Conservation (phyloP, 305 asterid species). For the Rubia peregrina region DNA sequence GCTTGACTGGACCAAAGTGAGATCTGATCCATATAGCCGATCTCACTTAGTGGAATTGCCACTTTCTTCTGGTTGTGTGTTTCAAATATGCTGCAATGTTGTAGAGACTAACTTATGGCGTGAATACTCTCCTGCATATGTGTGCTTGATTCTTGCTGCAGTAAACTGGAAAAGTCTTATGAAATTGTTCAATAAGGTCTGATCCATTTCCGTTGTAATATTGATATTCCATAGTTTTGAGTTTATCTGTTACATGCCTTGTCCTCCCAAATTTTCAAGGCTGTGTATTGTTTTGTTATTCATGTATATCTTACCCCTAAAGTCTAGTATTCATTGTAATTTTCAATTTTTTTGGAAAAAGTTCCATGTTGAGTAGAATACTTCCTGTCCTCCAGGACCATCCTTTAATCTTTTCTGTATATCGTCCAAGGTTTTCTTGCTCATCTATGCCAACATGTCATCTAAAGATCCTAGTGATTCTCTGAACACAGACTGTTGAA, state of each 20-base stretch:
- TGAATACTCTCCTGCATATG: not conserved
- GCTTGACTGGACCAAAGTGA: too few species aligned
- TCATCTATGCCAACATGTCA: not conserved
- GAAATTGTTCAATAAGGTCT: not conserved
- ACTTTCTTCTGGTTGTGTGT: not conserved
- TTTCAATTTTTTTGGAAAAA: not conserved
- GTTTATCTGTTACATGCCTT: not conserved
- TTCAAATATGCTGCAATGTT: not conserved
- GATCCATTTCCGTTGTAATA: not conserved
- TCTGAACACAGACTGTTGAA: not conserved
- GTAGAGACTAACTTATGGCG: not conserved
- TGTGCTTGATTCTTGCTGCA: not conserved
- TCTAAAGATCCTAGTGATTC: not conserved
- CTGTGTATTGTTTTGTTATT: not conserved
- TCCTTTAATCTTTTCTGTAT: not conserved
- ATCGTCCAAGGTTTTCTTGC: not conserved
- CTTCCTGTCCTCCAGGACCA: not conserved
- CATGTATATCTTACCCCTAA: not conserved
- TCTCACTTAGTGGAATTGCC: too few species aligned
- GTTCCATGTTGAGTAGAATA: not conserved
- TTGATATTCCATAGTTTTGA: not conserved
- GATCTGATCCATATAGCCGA: too few species aligned
- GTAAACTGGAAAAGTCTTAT: too few species aligned
- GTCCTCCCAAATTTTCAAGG: not conserved
- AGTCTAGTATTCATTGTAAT: not conserved